A percentile compares a stretch with the other conserved stretches of the same genome.
Conservation (phyloP, 2,329 filamentous ascomycete species). For the Penicillium janthinellum region DNA sequence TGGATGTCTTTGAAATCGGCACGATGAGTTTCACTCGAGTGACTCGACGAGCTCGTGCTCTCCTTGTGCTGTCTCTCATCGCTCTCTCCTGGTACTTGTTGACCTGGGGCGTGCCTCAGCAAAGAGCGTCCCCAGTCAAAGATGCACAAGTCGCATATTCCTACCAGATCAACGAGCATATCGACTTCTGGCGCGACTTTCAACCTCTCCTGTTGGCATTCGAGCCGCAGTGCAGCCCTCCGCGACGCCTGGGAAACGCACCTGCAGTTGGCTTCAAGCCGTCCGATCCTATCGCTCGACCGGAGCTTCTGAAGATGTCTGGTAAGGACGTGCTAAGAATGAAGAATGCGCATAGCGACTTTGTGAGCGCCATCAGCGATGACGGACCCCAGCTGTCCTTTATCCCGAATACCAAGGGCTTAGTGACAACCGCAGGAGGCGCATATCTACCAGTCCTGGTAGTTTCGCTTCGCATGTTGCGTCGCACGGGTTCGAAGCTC, state of each 20-base stretch:
- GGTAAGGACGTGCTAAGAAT: conserved; percentile 29
- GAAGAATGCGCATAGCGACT: conserved; percentile 31
- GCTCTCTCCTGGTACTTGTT: conserved; percentile 8
- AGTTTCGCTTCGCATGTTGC: conserved; percentile 26
- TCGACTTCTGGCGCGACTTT: conserved; percentile 34
- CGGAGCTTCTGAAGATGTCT: conserved; percentile 31
- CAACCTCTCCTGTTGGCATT: conserved; percentile 28
- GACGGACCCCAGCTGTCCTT: conserved; percentile 31
- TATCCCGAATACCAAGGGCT: conserved; percentile 34
- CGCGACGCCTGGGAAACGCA: conserved; percentile 22
- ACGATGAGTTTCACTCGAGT: conserved; percentile 5
- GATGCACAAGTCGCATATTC: neutral
- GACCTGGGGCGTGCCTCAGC: neutral
- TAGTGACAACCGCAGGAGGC: conserved; percentile 41
- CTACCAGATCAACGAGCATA: conserved; percentile 10
- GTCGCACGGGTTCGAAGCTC: conserved; percentile 20
- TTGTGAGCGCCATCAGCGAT: conserved; percentile 27
- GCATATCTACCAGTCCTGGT: conserved; percentile 24
- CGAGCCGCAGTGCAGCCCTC: conserved; percentile 27
- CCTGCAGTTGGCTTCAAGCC: conserved; percentile 27
- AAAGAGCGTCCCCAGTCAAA: neutral
- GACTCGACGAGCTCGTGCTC: conserved; percentile 4
- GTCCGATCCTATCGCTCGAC: conserved; percentile 25
- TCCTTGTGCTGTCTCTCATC: conserved; percentile 1
- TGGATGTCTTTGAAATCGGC: neutral